Evolutionary conservation across 495 filamentous ascomycete genomes (phyloP).

Genomic region (Aspergillus cristatus): DNA sequence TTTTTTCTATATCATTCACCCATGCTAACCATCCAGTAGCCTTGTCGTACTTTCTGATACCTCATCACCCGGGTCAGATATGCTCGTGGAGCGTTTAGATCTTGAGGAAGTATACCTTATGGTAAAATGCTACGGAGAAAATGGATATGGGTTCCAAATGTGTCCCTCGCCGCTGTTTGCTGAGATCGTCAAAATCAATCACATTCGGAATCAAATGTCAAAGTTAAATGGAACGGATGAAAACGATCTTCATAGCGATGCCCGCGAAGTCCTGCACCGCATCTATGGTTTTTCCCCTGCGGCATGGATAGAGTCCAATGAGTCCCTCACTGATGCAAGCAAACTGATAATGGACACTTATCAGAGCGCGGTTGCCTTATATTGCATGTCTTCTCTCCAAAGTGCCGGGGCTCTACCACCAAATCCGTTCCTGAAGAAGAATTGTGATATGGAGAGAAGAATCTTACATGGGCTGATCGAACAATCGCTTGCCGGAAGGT

Average conservation of each 20-base stretch:
- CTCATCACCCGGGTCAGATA: slow-evolving; percentile 18
- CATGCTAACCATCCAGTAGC: slow-evolving; percentile 1
- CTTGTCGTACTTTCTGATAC: slow-evolving; percentile 19
- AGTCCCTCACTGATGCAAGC: slow-evolving; percentile 13
- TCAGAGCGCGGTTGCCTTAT: slow-evolving; percentile 19
- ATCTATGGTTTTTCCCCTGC: slow-evolving; percentile 16
- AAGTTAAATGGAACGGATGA: slow-evolving; percentile 7
- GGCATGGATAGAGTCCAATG: slow-evolving; percentile 12
- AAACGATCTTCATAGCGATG: slow-evolving; percentile 8
- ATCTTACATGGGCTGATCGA: slow-evolving; percentile 12
- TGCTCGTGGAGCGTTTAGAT: slow-evolving; percentile 6
- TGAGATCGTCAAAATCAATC: slow-evolving; percentile 8
- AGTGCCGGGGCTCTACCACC: slow-evolving; percentile 16
- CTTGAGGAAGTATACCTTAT: slow-evolving; percentile 11
- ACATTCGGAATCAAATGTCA: too few relatives aligned
- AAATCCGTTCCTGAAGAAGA: background rate
- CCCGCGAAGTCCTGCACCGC: slow-evolving; percentile 9
- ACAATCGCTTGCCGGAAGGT: slow-evolving; percentile 7
- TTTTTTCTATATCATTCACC: slow-evolving; percentile 3
- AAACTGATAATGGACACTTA: slow-evolving; percentile 17
- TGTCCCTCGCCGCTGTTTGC: slow-evolving; percentile 6
- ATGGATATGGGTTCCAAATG: slow-evolving; percentile 13
- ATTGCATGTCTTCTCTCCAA: slow-evolving; percentile 22
- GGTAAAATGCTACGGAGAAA: slow-evolving; percentile 7
- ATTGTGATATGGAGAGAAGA: slow-evolving; percentile 2